Evolutionary conservation across 805 yeast species (phyloP).

Genomic region (Clavispora carvajalis): DNA sequence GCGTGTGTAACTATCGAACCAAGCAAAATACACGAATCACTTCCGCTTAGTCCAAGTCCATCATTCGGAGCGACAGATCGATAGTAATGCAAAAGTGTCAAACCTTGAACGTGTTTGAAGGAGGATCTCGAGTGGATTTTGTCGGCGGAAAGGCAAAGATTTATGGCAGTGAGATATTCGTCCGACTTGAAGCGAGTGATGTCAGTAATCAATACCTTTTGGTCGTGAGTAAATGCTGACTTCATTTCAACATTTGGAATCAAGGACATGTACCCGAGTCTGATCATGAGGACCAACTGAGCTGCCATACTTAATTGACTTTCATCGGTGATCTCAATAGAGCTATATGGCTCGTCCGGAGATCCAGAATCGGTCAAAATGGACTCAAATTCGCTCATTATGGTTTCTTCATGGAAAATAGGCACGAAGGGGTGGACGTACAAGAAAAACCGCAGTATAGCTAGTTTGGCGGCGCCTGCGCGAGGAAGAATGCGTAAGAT

Average conservation of each 20-base stretch:
- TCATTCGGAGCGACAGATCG: slow-evolving; percentile 37
- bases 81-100: slow-evolving; percentile 30
- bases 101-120: slow-evolving; percentile 31
- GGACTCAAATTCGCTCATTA: slow-evolving; percentile 21
- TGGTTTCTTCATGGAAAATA: slow-evolving; percentile 25
- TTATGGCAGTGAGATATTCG: slow-evolving; percentile 24
- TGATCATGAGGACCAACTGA: slow-evolving; percentile 22
- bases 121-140: slow-evolving; percentile 26
- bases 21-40: slow-evolving; percentile 34
- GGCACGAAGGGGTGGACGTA: slow-evolving; percentile 39
- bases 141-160: slow-evolving; percentile 31
- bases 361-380: slow-evolving; percentile 20
- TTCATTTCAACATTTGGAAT: slow-evolving; percentile 29
- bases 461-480: slow-evolving; percentile 18
- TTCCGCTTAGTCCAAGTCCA: slow-evolving; percentile 36
- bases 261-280: slow-evolving; percentile 36
- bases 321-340: slow-evolving; percentile 23
- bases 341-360: slow-evolving; percentile 14
- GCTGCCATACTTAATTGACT: slow-evolving; percentile 28
- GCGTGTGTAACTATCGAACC: slow-evolving; percentile 36
- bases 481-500: slow-evolving; percentile 28
- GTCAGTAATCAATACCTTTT: slow-evolving; percentile 24
- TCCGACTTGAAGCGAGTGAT: slow-evolving; percentile 25
- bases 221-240: slow-evolving; percentile 24
- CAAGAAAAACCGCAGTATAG: slow-evolving; percentile 30